phyloP scores from a whole-genome alignment of 176 grass and related monocot genomes.

The Oryza nivara region DNA sequence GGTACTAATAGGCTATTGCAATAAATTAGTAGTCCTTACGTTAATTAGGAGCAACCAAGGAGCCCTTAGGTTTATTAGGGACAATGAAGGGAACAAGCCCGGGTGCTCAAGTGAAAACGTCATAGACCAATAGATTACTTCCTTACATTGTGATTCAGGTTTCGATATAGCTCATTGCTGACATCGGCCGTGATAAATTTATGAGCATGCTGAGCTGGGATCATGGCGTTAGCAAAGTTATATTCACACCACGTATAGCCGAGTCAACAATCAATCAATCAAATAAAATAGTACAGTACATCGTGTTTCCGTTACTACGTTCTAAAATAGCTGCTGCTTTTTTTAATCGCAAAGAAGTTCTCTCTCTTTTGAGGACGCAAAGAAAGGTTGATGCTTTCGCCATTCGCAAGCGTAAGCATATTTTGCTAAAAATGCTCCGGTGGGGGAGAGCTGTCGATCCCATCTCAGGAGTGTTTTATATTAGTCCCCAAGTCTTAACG shows the following conservation, averaged over 20 bases:
- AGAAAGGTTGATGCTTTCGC: not conserved
- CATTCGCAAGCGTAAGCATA: not conserved
- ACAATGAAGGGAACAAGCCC: too few species aligned
- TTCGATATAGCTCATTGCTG: not conserved
- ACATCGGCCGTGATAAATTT: not conserved
- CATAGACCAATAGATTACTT: too few species aligned
- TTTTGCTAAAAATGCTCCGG: not conserved
- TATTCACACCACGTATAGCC: not conserved
- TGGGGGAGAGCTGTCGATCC: not conserved
- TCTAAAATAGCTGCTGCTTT: not conserved
- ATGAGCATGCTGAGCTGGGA: not conserved
- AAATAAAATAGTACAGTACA: not conserved
- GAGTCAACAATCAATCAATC: not conserved
- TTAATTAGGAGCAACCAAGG: too few species aligned
- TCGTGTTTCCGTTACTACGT: not conserved
- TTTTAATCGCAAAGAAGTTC: too few species aligned
- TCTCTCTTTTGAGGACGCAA: too few species aligned
- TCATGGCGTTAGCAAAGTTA: not conserved
- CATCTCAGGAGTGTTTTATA: not conserved
- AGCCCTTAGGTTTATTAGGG: too few species aligned
- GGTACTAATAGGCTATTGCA: too few species aligned
- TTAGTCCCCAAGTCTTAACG: not conserved
- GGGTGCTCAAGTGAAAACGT: too few species aligned
- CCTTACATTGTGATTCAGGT: not conserved
- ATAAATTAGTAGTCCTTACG: too few species aligned